Evolutionary conservation across 2,329 filamentous ascomycete species (phyloP).

Genomic region (Cladophialophora carrionii): DNA sequence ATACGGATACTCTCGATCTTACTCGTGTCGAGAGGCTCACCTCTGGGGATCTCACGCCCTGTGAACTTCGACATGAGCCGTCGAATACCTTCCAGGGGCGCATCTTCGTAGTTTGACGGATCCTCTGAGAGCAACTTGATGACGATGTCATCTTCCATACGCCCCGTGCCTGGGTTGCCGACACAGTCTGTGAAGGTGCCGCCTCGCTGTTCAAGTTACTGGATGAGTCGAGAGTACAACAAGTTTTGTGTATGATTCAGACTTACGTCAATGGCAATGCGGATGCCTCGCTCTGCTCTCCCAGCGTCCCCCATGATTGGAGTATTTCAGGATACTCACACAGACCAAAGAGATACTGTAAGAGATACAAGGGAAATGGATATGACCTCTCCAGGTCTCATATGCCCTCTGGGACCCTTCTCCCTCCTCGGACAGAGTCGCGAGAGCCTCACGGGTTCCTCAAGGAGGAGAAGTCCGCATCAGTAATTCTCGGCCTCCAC

Average conservation of each 20-base stretch:
- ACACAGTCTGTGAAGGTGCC: conserved; percentile 94
- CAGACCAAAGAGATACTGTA: not conserved
- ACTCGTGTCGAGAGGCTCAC: conserved; percentile 76
- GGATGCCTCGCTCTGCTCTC: conserved; percentile 40
- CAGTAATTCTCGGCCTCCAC: conserved; percentile 7
- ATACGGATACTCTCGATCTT: conserved; percentile 90
- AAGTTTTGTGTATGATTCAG: not conserved
- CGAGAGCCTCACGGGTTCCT: conserved; percentile 8
- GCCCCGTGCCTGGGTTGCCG: conserved; percentile 71
- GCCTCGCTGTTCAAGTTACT: conserved; percentile 60
- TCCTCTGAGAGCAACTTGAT: conserved; percentile 91
- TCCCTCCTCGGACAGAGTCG: conserved; percentile 5
- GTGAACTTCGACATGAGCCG: conserved; percentile 80
- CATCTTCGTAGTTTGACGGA: conserved; percentile 86
- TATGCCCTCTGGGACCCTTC: not conserved
- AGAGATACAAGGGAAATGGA: conserved; percentile 1
- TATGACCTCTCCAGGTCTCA: not conserved
- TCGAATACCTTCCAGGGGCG: conserved; percentile 86
- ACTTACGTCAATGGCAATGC: conserved; percentile 46
- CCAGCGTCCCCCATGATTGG: conserved; percentile 36
- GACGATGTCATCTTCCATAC: conserved; percentile 72
- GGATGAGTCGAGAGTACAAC: not conserved
- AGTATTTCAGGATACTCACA: not conserved
- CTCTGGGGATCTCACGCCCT: conserved; percentile 74
- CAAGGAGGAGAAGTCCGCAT: conserved; percentile 21